phyloP scores from a whole-genome alignment of 768 basidiomycete genomes.

The Lyophyllum semitale region DNA sequence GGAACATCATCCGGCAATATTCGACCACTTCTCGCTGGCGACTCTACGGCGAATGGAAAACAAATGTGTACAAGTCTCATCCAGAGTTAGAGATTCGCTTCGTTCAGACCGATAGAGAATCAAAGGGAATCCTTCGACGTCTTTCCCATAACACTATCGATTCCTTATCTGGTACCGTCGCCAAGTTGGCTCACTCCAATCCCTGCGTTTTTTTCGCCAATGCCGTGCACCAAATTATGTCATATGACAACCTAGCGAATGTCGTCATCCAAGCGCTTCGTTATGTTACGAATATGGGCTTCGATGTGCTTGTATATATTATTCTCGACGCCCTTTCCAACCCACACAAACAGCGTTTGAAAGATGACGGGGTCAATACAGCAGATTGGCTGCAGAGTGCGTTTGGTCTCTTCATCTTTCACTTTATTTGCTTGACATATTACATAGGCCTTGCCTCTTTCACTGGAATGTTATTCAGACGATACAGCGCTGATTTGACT shows the following conservation, averaged over 20 bases:
- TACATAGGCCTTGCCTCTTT: conserved; percentile 84
- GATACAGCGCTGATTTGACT: conserved; percentile 81
- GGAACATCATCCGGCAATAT: conserved; percentile 84
- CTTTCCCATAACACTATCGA: conserved; percentile 85
- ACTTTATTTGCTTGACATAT: conserved; percentile 17
- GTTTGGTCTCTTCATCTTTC: conserved; percentile 32
- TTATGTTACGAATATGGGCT: conserved; percentile 91
- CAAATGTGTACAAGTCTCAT: conserved; percentile 67
- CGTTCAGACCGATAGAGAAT: conserved; percentile 84
- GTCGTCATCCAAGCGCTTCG: conserved; percentile 89
- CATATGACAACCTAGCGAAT: conserved; percentile 90
- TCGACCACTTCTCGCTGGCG: conserved; percentile 82
- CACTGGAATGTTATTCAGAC: conserved; percentile 87
- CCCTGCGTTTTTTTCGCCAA: conserved; percentile 89
- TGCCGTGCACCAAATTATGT: conserved; percentile 92
- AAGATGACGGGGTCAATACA: conserved; percentile 89
- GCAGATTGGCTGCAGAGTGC: conserved; percentile 91
- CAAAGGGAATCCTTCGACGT: conserved; percentile 86
- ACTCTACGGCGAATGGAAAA: conserved; percentile 96
- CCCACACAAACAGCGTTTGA: conserved; percentile 77
- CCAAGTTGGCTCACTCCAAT: conserved; percentile 92
- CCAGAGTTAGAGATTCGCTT: conserved; percentile 78
- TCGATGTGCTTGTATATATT: conserved; percentile 88
- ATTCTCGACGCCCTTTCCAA: conserved; percentile 88
- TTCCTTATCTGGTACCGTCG: conserved; percentile 82